phyloP scores from a whole-genome alignment of 2,329 filamentous ascomycete genomes.

The Eutypa lata region DNA sequence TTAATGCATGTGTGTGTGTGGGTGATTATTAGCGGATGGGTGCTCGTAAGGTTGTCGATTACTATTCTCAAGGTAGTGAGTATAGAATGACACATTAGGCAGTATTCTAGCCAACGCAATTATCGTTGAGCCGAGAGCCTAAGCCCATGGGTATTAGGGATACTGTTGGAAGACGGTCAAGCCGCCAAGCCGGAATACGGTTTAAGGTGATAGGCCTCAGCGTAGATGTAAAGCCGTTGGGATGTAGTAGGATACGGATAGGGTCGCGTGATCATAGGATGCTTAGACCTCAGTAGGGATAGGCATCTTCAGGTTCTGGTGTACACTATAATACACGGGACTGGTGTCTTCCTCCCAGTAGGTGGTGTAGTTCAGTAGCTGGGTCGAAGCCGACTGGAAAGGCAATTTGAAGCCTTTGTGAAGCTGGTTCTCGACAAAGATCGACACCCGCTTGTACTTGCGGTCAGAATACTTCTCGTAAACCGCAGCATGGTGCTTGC shows the following conservation, averaged over 20 bases:
- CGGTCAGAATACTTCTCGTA: slow-evolving; percentile 90
- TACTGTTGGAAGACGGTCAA: background rate
- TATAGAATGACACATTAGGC: background rate
- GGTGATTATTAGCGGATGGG: background rate
- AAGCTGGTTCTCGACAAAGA: slow-evolving; percentile 75
- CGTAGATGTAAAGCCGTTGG: background rate
- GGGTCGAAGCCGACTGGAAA: slow-evolving; percentile 23
- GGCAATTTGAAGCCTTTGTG: slow-evolving; percentile 55
- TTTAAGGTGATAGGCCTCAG: background rate
- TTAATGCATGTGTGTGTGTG: slow-evolving; percentile 11
- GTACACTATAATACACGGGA: slow-evolving; percentile 5
- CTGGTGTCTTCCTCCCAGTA: slow-evolving; percentile 10
- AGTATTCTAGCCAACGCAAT: background rate
- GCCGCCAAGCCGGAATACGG: background rate
- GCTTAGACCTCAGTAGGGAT: slow-evolving; percentile 20
- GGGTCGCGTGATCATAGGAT: background rate
- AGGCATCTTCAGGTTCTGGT: slow-evolving; percentile 20
- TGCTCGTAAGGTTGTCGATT: background rate
- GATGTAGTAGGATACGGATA: background rate
- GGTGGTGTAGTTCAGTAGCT: slow-evolving; percentile 9
- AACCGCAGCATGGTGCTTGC: slow-evolving; percentile 79
- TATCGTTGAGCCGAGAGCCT: background rate
- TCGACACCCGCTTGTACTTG: slow-evolving; percentile 80
- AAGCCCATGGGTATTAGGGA: background rate
- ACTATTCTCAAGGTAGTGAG: background rate